Evolutionary conservation across 2,329 filamentous ascomycete species (phyloP), one percentile per base, ranked within the genome.

Genomic region (Aureobasidium sp.): DNA sequence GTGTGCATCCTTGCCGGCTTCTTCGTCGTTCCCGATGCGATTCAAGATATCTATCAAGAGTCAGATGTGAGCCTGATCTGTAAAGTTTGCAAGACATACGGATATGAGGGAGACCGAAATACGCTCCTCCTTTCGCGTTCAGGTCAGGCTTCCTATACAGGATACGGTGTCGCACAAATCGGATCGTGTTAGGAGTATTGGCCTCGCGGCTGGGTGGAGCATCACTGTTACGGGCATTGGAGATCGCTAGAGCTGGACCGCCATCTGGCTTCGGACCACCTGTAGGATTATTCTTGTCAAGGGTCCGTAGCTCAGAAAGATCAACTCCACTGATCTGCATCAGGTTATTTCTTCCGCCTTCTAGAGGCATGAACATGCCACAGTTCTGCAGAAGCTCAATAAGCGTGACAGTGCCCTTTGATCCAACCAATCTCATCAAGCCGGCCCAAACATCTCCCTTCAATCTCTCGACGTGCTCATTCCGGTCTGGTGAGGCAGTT

Each of bases 21-120:
- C 75, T 38, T 75, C 63, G 42, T 72, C 62, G 67, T 80, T 68
- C 37, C 79, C 74, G 64, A 81, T 88, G 23, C 90, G 84, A 69
- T 94, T 95, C 25, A 97, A 73, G 2, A 92, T 84, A 76, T 96
- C 90, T 95, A 69, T 11, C n/a, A 76, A 96, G 89, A 94, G 69
- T 17, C 19, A 19, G 19, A 47, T 50, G n/a, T 53, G 46, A 9
- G 31, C 70, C 29, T 9, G 4, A 37, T 7, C 15, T 37, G 5
- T 13, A 37, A 2, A 42, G 17, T 17, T 23, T 15, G 6, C 19
- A 19, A 17, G 29, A 76, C 86, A 69, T 79, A 95, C 89, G 92
- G 60, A 90, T 90, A 70, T 89, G 88, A 64, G 85, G 84, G 58
- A 95, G 79, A 1, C 94, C 93, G 70, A 88, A 86, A 19, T 83